Conservation (phyloP, 169 alveolate genomes). For the Blepharisma undulans region DNA sequence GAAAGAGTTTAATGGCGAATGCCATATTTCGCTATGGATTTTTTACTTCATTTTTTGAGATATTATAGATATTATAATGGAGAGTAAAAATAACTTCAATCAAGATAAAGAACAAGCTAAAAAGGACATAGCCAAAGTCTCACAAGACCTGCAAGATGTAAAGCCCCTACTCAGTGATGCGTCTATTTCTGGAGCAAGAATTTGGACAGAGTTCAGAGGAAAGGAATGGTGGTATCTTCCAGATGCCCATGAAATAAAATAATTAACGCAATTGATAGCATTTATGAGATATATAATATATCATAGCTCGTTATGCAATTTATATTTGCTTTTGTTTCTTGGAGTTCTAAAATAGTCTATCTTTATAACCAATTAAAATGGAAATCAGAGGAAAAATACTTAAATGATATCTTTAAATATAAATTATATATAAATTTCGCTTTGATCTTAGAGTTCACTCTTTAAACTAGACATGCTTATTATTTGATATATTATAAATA, state of each 20-base stretch:
- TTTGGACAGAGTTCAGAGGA: not conserved
- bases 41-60: not conserved
- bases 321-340: no score
- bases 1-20: not conserved
- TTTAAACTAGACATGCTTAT: no score
- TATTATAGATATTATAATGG: not conserved
- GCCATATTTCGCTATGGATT: not conserved
- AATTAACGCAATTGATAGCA: not conserved
- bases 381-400: not conserved
- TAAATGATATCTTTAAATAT: no score
- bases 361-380: not conserved
- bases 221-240: not conserved
- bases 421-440: no score
- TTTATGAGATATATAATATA: not conserved
- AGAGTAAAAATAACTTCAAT: not conserved
- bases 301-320: not conserved
- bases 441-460: no score
- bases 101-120: not conserved
- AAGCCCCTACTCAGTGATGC: not conserved
- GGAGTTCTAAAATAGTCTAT: not conserved
- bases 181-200: not conserved
- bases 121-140: not conserved
- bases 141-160: not conserved
- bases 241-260: not conserved
- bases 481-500: no score